Conservation (phyloP, 2,329 filamentous ascomycete species). For the Nemania diffusa region DNA sequence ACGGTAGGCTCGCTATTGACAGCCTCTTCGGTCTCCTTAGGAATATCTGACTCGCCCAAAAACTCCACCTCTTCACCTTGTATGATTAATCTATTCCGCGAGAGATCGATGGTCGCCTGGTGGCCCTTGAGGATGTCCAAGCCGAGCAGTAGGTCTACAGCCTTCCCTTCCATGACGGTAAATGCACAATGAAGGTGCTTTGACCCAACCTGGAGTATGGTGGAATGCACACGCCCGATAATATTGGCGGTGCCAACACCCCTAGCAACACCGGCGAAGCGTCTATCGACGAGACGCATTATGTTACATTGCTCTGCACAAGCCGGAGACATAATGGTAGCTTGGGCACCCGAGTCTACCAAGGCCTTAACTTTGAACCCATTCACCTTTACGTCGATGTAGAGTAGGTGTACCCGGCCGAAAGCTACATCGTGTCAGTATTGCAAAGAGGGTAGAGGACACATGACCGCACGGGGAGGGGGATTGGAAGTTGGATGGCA, state of each 20-base stretch:
- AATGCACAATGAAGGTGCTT: conserved; percentile 93
- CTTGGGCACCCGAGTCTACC: conserved; percentile 96
- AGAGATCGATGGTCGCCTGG: conserved; percentile 90
- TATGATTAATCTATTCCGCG: conserved; percentile 85
- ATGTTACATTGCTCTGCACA: conserved; percentile 94
- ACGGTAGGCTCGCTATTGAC: conserved; percentile 84
- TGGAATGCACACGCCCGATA: conserved; percentile 92
- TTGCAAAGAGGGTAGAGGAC: not conserved
- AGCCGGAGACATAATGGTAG: conserved; percentile 96
- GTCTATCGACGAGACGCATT: conserved; percentile 92
- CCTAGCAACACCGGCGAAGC: conserved; percentile 90
- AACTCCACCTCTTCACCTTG: conserved; percentile 90
- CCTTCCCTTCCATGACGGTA: conserved; percentile 99
- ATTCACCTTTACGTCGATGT: conserved; percentile 96
- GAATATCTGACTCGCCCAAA: conserved; percentile 91
- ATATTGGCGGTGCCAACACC: conserved; percentile 96
- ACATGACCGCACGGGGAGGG: conserved; percentile 10
- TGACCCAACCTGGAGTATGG: conserved; percentile 91
- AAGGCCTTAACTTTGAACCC: conserved; percentile 92
- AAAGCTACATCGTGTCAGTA: conserved; percentile 72
- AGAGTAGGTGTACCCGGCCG: conserved; percentile 93
- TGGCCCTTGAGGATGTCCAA: conserved; percentile 97
- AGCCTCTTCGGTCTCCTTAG: conserved; percentile 80
- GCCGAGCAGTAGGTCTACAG: conserved; percentile 91
- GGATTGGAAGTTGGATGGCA: conserved; percentile 44